These are phyloP conservation scores for Penicillium riverlandense DNA, from an alignment of 495 filamentous ascomycete genomes.

Conservation along the genomic window DNA sequence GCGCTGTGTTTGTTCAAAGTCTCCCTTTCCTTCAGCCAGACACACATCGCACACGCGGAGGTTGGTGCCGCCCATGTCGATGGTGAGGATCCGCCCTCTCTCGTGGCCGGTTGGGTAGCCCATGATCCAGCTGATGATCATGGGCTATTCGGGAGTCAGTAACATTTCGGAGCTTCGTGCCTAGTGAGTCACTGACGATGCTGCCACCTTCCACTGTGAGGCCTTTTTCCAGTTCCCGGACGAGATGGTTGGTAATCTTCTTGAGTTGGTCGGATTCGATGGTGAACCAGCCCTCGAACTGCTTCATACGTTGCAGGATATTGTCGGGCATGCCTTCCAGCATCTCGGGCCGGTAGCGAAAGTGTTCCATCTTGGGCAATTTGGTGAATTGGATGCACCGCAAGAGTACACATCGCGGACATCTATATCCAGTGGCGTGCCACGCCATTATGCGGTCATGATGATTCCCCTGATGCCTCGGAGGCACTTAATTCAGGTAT, in stretches of 20 bases:
- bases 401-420: too few relatives aligned
- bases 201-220: constrained; percentile 72
- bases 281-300: constrained; percentile 69
- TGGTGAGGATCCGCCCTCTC: constrained; percentile 74
- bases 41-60: constrained; percentile 87
- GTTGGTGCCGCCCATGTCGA: constrained; percentile 96
- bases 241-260: constrained; percentile 78
- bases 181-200: constrained; percentile 56
- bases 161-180: not conserved
- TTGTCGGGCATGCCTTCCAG: constrained; percentile 65
- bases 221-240: constrained; percentile 73
- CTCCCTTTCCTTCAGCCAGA: constrained; percentile 69
- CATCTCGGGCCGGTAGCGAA: constrained; percentile 39
- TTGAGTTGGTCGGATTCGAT: constrained; percentile 69
- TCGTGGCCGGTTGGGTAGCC: constrained; percentile 76
- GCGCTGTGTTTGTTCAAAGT: constrained; percentile 88
- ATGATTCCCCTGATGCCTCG: too few relatives aligned
- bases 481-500: too few relatives aligned
- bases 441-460: too few relatives aligned
- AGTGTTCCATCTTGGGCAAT: constrained; percentile 4
- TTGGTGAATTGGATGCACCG: too few relatives aligned
- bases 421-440: too few relatives aligned
- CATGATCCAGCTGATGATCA: constrained; percentile 97
- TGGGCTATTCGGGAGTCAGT: constrained; percentile 52
- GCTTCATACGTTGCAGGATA: constrained; percentile 63